Evolutionary conservation across 139 green algal species (phyloP).

Genomic region (Eudorina sp.): DNA sequence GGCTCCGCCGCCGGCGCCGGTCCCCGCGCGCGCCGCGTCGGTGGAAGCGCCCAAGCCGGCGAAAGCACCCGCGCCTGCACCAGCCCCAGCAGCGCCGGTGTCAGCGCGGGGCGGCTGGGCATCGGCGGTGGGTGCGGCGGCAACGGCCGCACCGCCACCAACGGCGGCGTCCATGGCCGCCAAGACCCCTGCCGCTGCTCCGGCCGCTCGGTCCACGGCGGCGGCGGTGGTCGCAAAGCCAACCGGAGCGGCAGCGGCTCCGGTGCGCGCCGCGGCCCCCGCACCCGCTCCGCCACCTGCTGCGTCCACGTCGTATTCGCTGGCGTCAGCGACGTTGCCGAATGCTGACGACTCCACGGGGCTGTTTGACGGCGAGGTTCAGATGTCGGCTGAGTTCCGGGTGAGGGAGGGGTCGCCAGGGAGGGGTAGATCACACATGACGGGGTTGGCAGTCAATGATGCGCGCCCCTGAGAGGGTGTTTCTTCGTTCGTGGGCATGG

Average conservation of each 20-base stretch:
- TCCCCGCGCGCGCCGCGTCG: not conserved
- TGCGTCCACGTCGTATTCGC: conserved; percentile 30
- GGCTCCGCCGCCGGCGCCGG: too few species aligned
- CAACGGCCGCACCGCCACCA: not conserved
- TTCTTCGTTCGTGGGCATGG: too few species aligned
- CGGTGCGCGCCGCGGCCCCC: not conserved
- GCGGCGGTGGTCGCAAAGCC: not conserved
- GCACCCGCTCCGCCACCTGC: not conserved
- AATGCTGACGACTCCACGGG: conserved; percentile 2
- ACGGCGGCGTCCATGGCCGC: not conserved
- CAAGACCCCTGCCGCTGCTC: conserved; percentile 10
- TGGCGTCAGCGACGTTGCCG: not conserved
- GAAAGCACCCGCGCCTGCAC: not conserved
- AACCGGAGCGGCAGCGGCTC: not conserved
- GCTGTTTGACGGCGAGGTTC: conserved; percentile 54
- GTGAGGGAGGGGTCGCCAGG: conserved; percentile 25
- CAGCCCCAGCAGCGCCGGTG: not conserved
- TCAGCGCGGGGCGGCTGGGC: conserved; percentile 20
- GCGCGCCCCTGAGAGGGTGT: too few species aligned
- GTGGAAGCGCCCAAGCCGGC: conserved; percentile 1
- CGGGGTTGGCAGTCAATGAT: too few species aligned
- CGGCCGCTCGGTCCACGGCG: not conserved
- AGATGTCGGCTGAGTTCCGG: conserved; percentile 57
- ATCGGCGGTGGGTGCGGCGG: not conserved
- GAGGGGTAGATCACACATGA: too few species aligned